phyloP scores from a whole-genome alignment of 306 rosid species.

The Inga laurina region DNA sequence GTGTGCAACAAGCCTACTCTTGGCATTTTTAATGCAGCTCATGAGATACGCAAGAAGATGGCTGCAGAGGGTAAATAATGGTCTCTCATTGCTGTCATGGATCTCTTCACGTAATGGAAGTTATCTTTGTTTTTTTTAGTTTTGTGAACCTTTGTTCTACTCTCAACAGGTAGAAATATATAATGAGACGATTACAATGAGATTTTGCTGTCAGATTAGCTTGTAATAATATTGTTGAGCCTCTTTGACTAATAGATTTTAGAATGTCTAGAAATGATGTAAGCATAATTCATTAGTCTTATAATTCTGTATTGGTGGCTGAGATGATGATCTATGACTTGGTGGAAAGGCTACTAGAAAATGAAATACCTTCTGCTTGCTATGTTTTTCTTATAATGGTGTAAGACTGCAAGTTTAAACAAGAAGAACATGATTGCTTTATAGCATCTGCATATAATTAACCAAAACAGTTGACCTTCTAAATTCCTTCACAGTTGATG shows the following conservation, averaged over 20 bases:
- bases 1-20: conserved; percentile 81
- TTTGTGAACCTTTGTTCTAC: background rate
- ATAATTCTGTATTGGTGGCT: background rate
- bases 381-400: background rate
- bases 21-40: conserved; percentile 75
- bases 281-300: background rate
- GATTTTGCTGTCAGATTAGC: conserved; percentile 6
- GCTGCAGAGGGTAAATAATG: conserved; percentile 53
- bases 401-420: background rate
- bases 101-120: conserved; percentile 16
- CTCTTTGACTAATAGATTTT: conserved; percentile 19
- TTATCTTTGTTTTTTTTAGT: conserved; percentile 1
- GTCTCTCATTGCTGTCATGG: background rate
- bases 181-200: background rate
- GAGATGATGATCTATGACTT: background rate
- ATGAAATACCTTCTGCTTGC: background rate
- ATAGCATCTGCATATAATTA: background rate
- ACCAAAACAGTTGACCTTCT: background rate
- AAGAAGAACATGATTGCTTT: background rate
- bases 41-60: conserved; percentile 60
- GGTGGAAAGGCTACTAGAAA: background rate
- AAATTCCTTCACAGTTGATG: background rate
- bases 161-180: background rate
- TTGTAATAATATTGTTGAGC: conserved; percentile 7
- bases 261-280: conserved; percentile 10